Evolutionary conservation across 768 basidiomycete genomes (phyloP).

Genomic region (Gautieria morchelliformis): DNA sequence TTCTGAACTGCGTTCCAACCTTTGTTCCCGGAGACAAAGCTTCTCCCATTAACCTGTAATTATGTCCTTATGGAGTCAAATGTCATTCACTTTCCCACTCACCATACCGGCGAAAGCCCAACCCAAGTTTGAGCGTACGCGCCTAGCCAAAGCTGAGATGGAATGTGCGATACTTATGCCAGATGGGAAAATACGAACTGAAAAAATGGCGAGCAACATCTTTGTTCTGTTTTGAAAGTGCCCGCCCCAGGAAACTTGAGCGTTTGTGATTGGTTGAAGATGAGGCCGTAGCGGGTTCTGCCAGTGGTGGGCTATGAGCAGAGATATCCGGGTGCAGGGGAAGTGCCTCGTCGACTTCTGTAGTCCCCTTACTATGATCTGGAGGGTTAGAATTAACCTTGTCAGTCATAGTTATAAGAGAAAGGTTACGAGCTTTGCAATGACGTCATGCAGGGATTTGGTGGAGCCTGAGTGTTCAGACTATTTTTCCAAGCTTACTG

Average conservation of each 20-base stretch:
- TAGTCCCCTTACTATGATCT: not conserved
- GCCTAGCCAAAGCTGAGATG: not conserved
- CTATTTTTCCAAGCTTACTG: no score
- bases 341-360: not conserved
- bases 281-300: not conserved
- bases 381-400: not conserved
- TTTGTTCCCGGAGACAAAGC: slow-evolving; percentile 10
- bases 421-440: not conserved
- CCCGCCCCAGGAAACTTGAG: not conserved
- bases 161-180: not conserved
- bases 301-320: no score
- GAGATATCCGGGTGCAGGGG: not conserved
- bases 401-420: not conserved
- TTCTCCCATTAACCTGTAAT: slow-evolving; percentile 13
- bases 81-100: not conserved
- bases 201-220: slow-evolving; percentile 5
- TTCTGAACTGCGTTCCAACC: slow-evolving; percentile 13
- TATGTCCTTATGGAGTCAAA: not conserved
- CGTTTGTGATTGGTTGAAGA: not conserved
- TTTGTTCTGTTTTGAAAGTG: slow-evolving; percentile 7
- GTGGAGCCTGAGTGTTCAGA: not conserved
- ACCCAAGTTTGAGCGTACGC: slow-evolving; percentile 13
- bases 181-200: not conserved
- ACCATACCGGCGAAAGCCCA: slow-evolving; percentile 11
- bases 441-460: not conserved